phyloP scores from a whole-genome alignment of 2,329 filamentous ascomycete species.

The Botrytis squamosa region DNA sequence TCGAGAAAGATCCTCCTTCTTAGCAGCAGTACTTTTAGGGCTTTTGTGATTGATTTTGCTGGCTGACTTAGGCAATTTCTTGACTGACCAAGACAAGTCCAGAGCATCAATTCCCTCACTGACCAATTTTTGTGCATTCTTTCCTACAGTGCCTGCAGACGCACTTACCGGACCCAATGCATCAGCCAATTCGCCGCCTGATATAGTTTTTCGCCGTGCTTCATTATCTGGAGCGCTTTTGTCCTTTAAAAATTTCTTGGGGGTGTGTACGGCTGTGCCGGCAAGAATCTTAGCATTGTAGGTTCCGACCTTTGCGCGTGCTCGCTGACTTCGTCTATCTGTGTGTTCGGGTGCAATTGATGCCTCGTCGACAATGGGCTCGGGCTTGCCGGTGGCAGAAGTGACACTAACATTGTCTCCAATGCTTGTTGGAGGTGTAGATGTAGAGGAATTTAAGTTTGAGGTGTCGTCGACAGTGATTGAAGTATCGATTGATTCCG shows the following conservation, averaged over 20 bases:
- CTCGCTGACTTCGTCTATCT: constrained; percentile 53
- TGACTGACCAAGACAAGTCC: constrained; percentile 46
- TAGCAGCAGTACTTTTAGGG: constrained; percentile 35
- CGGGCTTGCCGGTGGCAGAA: constrained; percentile 43
- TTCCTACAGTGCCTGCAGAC: constrained; percentile 31
- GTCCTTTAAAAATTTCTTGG: constrained; percentile 46
- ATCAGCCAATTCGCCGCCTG: constrained; percentile 40
- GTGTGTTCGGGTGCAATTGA: constrained; percentile 20
- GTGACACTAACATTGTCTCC: constrained; percentile 60
- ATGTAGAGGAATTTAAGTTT: constrained; percentile 36
- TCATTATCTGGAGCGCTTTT: constrained; percentile 22
- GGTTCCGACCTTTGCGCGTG: constrained; percentile 54
- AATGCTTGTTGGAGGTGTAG: constrained; percentile 65
- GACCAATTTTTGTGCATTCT: constrained; percentile 36
- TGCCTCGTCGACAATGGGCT: constrained; percentile 23
- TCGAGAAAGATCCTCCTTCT: constrained; percentile 35
- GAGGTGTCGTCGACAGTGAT: constrained; percentile 35
- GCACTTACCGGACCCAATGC: constrained; percentile 38
- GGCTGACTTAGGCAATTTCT: constrained; percentile 41
- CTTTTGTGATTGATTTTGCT: constrained; percentile 34
- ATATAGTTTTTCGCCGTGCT: constrained; percentile 47
- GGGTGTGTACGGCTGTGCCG: constrained; percentile 58
- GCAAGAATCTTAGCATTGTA: constrained; percentile 67
- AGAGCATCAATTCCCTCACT: constrained; percentile 49
- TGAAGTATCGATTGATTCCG: constrained; percentile 34